Conservation (phyloP, 768 basidiomycete genomes). For the Ephemerocybe angulata region DNA sequence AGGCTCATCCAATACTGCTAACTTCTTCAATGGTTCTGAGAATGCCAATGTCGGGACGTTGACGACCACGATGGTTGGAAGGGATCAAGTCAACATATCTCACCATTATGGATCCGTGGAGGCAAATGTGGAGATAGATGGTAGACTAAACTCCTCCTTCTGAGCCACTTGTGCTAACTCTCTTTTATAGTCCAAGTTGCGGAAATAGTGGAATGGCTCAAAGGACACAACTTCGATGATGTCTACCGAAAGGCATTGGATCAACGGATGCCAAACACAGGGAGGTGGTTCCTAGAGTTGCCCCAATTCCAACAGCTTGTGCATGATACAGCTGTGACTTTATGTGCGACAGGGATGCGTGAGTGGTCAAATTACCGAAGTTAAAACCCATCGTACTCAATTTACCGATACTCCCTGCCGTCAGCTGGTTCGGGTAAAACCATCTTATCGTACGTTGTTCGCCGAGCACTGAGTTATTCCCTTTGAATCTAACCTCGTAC, state of each 20-base stretch:
- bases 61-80: too few relatives aligned
- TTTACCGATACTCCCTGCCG: background rate
- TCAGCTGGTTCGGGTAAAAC: conserved; percentile 7
- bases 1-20: too few relatives aligned
- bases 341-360: conserved; percentile 7
- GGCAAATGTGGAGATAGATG: too few relatives aligned
- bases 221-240: background rate
- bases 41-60: too few relatives aligned
- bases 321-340: too few relatives aligned
- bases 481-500: background rate
- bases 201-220: background rate
- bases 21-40: too few relatives aligned
- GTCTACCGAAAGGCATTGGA: background rate
- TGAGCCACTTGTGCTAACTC: too few relatives aligned
- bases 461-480: background rate
- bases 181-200: too few relatives aligned
- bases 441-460: background rate
- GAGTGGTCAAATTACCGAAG: too few relatives aligned
- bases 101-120: too few relatives aligned
- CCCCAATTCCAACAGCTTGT: background rate
- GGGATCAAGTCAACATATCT: too few relatives aligned
- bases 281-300: background rate
- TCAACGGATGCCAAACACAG: background rate
- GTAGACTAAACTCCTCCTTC: too few relatives aligned
- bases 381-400: background rate